phyloP scores from a whole-genome alignment of 1,284 basidiomycete species.

The Ustilago xerochloae region DNA sequence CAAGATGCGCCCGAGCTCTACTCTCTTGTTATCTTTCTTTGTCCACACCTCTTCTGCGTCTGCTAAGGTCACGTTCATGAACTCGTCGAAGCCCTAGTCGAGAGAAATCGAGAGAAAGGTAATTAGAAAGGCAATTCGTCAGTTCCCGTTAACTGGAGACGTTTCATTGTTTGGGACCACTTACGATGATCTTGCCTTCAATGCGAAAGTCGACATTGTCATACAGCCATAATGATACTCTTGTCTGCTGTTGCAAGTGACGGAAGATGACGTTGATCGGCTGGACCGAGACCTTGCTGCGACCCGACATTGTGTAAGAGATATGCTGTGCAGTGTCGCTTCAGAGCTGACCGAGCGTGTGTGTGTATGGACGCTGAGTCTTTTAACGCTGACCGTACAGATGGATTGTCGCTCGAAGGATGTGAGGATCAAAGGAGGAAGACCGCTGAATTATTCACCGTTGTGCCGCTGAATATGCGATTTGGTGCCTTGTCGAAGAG shows the following conservation, averaged over 20 bases:
- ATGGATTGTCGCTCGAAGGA: no score
- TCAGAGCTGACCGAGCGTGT: background rate
- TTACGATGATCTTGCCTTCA: constrained; percentile 86
- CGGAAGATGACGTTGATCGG: constrained; percentile 93
- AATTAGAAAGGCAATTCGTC: background rate
- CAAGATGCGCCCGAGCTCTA: constrained; percentile 60
- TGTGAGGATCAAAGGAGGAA: no score
- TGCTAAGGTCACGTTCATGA: constrained; percentile 99
- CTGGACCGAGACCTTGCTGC: constrained; percentile 61
- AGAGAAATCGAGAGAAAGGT: background rate
- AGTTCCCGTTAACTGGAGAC: no score
- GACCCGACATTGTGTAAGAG: constrained; percentile 33
- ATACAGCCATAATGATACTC: constrained; percentile 94
- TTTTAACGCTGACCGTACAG: background rate
- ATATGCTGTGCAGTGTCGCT: background rate
- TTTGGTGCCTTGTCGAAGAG: no score
- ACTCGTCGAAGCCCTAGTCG: constrained; percentile 95
- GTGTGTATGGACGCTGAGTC: background rate
- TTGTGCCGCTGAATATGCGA: no score
- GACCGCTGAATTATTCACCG: no score
- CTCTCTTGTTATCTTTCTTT: constrained; percentile 56
- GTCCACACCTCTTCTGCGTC: constrained; percentile 89
- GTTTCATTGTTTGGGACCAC: constrained; percentile 7
- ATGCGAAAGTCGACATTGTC: constrained; percentile 97
- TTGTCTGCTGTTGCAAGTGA: constrained; percentile 91